Percentiles rank a stretch among this genome's conserved stretches.
phyloP scores from a whole-genome alignment of 2,329 filamentous ascomycete species.

The Zymoseptoria brevis region DNA sequence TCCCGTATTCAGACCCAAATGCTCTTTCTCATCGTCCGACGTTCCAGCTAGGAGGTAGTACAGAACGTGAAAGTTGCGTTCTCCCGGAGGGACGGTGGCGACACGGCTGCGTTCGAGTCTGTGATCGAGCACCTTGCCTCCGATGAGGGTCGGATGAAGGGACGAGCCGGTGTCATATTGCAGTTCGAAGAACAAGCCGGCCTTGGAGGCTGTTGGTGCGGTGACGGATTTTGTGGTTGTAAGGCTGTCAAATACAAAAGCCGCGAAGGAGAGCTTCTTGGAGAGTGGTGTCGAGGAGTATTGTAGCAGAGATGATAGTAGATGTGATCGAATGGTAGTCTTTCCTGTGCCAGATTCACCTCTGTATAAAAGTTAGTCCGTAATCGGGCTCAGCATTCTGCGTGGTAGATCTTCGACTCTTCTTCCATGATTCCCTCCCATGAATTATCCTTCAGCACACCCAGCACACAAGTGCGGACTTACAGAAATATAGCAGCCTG shows the following conservation, averaged over 20 bases:
- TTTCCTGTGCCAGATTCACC: constrained; percentile 96
- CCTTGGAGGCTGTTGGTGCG: constrained; percentile 90
- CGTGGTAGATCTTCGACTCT: background rate
- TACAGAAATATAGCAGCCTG: constrained; percentile 90
- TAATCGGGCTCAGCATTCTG: background rate
- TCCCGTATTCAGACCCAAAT: constrained; percentile 57
- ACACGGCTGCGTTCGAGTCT: constrained; percentile 86
- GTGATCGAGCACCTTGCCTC: constrained; percentile 90
- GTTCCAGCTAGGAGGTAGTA: constrained; percentile 95
- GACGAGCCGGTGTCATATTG: constrained; percentile 89
- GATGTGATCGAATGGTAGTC: constrained; percentile 84
- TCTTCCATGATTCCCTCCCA: background rate
- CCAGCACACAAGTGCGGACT: constrained; percentile 34
- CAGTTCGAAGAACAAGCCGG: constrained; percentile 88
- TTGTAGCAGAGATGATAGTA: constrained; percentile 75
- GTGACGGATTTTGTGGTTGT: constrained; percentile 97
- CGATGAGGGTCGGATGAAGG: constrained; percentile 78
- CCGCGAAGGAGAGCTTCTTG: constrained; percentile 82
- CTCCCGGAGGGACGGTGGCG: constrained; percentile 83
- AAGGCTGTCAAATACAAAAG: constrained; percentile 91
- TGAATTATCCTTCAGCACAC: background rate
- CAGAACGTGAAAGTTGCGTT: constrained; percentile 90
- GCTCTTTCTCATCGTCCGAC: constrained; percentile 78
- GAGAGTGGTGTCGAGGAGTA: constrained; percentile 91
- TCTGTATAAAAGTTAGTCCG: constrained; percentile 40